phyloP scores from a whole-genome alignment of 23 red algal genomes.

The Agarophyton chilense region DNA sequence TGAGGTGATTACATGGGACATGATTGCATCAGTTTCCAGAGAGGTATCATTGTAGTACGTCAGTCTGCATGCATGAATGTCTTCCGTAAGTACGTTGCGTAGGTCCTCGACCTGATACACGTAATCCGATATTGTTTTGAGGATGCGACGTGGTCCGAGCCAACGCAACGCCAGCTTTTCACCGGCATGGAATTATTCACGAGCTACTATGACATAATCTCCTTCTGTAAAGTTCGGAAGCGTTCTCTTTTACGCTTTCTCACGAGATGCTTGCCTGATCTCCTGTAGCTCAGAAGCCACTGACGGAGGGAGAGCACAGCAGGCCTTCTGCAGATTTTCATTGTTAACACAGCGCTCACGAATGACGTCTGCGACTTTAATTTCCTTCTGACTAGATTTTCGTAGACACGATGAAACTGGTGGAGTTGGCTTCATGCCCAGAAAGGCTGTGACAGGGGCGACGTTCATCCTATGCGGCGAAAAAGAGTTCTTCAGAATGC shows the following conservation, averaged over 20 bases:
- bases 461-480: neutral
- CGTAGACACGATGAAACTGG: too few relatives aligned
- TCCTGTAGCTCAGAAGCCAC: neutral
- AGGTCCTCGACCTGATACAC: neutral
- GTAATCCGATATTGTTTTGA: neutral
- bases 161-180: slow-evolving; percentile 9
- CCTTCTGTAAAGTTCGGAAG: neutral
- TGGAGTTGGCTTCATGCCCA: too few relatives aligned
- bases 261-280: neutral
- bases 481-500: neutral
- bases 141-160: neutral
- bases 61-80: too few relatives aligned
- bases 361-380: too few relatives aligned
- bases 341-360: too few relatives aligned
- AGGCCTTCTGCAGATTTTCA: too few relatives aligned
- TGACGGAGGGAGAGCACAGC: neutral
- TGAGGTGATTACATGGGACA: slow-evolving; percentile 12
- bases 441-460: neutral
- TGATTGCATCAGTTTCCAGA: neutral
- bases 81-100: too few relatives aligned
- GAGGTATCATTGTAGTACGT: too few relatives aligned
- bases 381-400: too few relatives aligned
- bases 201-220: neutral
- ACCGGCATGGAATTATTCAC: neutral
- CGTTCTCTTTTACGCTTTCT: neutral